Conservation (phyloP, 129 eudicot genomes). For the Deinandra increscens region DNA sequence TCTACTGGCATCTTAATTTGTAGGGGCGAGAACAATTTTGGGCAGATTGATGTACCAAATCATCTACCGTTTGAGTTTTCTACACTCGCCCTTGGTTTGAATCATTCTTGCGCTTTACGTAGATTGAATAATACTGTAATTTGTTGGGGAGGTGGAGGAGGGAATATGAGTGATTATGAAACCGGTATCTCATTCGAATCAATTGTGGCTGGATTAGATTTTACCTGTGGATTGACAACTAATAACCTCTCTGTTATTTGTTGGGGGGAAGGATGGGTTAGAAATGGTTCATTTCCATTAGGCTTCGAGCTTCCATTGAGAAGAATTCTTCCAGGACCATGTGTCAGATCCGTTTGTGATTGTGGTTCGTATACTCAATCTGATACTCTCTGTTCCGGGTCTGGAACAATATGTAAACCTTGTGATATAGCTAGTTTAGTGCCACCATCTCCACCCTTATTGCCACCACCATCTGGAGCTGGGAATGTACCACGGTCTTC, state of each 20-base stretch:
- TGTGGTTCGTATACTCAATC: slow-evolving; percentile 78
- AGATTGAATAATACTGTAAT: slow-evolving; percentile 47
- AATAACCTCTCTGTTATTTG: slow-evolving; percentile 70
- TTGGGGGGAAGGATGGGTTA: slow-evolving; percentile 95
- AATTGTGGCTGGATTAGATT: slow-evolving; percentile 73
- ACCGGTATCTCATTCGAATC: slow-evolving; percentile 54
- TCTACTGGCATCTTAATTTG: slow-evolving; percentile 54
- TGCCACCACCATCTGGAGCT: slow-evolving; percentile 34
- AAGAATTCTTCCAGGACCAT: slow-evolving; percentile 75
- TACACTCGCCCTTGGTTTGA: slow-evolving; percentile 54
- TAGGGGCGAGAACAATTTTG: slow-evolving; percentile 48
- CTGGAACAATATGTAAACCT: slow-evolving; percentile 71
- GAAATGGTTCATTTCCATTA: slow-evolving; percentile 31
- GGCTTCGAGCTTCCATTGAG: slow-evolving; percentile 55
- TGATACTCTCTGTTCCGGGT: slow-evolving; percentile 66
- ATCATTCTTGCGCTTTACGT: slow-evolving; percentile 69
- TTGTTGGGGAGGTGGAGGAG: slow-evolving; percentile 86
- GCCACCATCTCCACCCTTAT: slow-evolving; percentile 27
- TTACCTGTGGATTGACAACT: slow-evolving; percentile 76
- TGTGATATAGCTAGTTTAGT: slow-evolving; percentile 37
- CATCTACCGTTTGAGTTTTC: slow-evolving; percentile 44
- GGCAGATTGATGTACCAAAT: slow-evolving; percentile 50
- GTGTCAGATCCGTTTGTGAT: slow-evolving; percentile 52
- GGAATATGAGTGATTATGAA: slow-evolving; percentile 36
- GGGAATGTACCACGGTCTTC: slow-evolving; percentile 26